Evolutionary conservation across 2,329 filamentous ascomycete genomes (phyloP), one percentile per base, ranked within the genome.

Genomic region (Pseudogymnoascus sp.): DNA sequence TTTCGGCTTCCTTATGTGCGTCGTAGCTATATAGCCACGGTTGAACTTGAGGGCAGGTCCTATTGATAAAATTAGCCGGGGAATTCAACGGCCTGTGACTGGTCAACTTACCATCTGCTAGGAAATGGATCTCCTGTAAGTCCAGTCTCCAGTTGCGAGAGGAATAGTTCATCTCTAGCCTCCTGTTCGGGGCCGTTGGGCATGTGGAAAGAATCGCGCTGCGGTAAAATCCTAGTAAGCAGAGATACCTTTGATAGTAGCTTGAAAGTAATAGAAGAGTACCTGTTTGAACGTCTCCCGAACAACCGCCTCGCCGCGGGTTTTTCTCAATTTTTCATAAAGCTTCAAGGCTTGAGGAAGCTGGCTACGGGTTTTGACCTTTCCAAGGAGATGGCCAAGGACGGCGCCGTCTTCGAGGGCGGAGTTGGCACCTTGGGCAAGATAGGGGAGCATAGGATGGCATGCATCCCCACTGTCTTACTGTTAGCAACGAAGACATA

Each of bases 401-500:
- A 83, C 80, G 5, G 80, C 80, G 0, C 77, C 83, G 63, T 86
- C 83, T 70, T 86, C 83, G 1, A 86, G 75, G 5, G 80, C 79
- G 82, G 85, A 85, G 2, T 82, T 82, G 0, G 82, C 82, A 72
- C 73, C 79, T 6, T 75, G 78, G 1, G 83, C 83, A 0, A 86
- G 75, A 69, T 88, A 88, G 0, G 86, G 86, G 0, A 88, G 75
- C 0, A 84, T 88, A 0, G 86, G 84, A 65, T 88, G 85, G 1
- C 84, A 83, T 0, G 85, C 83, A 68, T 88, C 86, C 0, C 86
- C 86, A 0, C 42, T 46, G 42, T 0, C 1, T 26, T n/a, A 26
- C 21, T 46, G 42, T 46, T 4, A 88, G 75, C 69, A 88, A 78
- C 0, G 82, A 81, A 68, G 86, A 85, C 0, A 81, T 75, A 0